phyloP scores from a whole-genome alignment of 2,329 filamentous ascomycete species.

The Alternaria gaisen region DNA sequence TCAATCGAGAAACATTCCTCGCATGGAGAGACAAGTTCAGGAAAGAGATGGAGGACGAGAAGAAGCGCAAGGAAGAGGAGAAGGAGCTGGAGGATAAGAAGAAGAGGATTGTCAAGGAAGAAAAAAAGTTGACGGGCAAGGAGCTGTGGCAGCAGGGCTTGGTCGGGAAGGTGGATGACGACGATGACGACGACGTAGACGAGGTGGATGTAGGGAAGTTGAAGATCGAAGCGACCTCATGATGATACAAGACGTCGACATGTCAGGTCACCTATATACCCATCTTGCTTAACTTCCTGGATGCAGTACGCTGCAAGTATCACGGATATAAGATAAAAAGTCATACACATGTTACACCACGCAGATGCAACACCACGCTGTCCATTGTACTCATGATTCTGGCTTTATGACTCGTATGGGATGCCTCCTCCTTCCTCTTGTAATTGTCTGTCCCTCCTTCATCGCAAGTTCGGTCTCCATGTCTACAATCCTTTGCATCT shows the following conservation, averaged over 20 bases:
- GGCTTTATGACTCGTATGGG: slow-evolving; percentile 35
- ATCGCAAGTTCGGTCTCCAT: slow-evolving; percentile 57
- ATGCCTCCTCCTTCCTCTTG: slow-evolving; percentile 37
- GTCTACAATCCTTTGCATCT: slow-evolving; percentile 59
- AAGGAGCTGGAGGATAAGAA: slow-evolving; percentile 73
- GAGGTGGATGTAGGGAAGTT: slow-evolving; percentile 56
- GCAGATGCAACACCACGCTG: background rate
- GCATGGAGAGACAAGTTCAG: slow-evolving; percentile 82
- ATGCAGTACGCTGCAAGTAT: background rate
- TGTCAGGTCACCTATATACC: slow-evolving; percentile 33
- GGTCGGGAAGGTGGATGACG: slow-evolving; percentile 69
- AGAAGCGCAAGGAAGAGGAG: slow-evolving; percentile 66
- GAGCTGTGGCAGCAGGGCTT: slow-evolving; percentile 61
- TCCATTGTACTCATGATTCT: slow-evolving; percentile 1
- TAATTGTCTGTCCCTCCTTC: slow-evolving; percentile 47
- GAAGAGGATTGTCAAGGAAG: slow-evolving; percentile 66
- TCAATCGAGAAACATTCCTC: slow-evolving; percentile 86
- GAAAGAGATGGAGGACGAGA: slow-evolving; percentile 80
- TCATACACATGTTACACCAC: background rate
- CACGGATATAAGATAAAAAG: background rate
- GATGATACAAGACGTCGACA: slow-evolving; percentile 5
- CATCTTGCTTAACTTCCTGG: background rate
- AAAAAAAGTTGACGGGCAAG: slow-evolving; percentile 77
- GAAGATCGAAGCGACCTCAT: slow-evolving; percentile 57
- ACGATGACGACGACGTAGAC: slow-evolving; percentile 67